Evolutionary conservation across 2,329 filamentous ascomycete genomes (phyloP), one percentile per base, ranked within the genome.

Genomic region (Colletotrichum ledebouriae): DNA sequence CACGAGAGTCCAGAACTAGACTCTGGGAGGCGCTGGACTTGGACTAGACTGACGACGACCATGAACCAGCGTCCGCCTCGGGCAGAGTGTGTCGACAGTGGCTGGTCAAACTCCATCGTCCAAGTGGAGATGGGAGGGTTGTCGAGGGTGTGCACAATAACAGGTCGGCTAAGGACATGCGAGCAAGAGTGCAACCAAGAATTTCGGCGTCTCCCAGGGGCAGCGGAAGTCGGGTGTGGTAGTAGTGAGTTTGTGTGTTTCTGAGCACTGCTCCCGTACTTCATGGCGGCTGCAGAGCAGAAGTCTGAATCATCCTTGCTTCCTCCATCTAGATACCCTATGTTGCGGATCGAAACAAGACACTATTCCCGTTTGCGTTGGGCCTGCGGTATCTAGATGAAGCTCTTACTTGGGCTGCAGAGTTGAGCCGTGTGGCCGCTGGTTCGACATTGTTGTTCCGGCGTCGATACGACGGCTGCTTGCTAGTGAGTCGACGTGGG

Each of bases 121-220:
- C 49, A 65, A 65, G 55, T 68, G 62, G 61, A 69, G 61, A 60
- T 69, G 62, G 42, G 56, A 60, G 66, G 61, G 44, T 50, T 44
- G 39, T 47, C 29, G 53, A 34, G 46, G 50, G 65, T 42, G 15
- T 33, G 13, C 29, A 42, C 37, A 22, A 64, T 34, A 37, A 68
- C 25, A 46, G 39, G 53, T 42, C 49, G 17, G 22, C 17, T n/a
- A 47, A 67, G 64, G 65, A 59, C 66, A 62, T 66, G 66, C 66
- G 34, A 57, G 49, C 20, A 29, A 29, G 61, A 56, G 42, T 42
- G 59, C 49, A 42, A 46, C 56, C 61, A 66, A 20, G 37, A 56
- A 15, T 34, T 61, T 56, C 56, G 34, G 56, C 15, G 15, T 46
- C 20, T 34, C n/a, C 37, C 17, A 25, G 55, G 61, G 44, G 42